Evolutionary conservation across 768 basidiomycete species (phyloP).

Genomic region (Mycena capillaripes): DNA sequence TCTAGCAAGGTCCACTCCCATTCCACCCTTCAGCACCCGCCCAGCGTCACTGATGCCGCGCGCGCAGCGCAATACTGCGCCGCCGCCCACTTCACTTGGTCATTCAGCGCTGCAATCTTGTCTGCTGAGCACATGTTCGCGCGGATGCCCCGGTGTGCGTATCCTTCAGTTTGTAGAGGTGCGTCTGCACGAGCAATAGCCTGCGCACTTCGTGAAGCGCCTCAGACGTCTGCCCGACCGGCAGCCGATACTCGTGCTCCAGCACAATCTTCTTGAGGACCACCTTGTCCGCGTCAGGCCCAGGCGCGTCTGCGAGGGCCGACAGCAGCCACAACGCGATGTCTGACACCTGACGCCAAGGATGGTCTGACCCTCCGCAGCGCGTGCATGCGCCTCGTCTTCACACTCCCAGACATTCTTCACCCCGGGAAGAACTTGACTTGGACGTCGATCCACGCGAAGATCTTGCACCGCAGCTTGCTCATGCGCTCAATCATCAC

Average conservation of each 20-base stretch:
- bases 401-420: background rate
- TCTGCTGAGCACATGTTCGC: too few relatives aligned
- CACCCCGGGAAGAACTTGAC: background rate
- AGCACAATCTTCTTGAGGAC: too few relatives aligned
- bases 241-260: constrained; percentile 39
- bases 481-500: constrained; percentile 23
- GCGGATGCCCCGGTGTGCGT: too few relatives aligned
- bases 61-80: background rate
- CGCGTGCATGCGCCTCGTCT: background rate
- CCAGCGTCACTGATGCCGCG: constrained; percentile 15
- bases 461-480: constrained; percentile 23
- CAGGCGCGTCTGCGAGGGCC: constrained; percentile 19
- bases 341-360: background rate
- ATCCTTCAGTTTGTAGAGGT: too few relatives aligned
- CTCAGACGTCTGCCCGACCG: constrained; percentile 43
- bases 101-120: constrained; percentile 25
- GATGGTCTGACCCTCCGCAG: background rate
- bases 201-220: too few relatives aligned
- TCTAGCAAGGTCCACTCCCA: too few relatives aligned
- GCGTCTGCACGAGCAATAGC: too few relatives aligned
- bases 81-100: background rate
- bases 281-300: background rate
- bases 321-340: constrained; percentile 43
- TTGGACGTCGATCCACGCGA: background rate
- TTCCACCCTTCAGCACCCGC: constrained; percentile 21